Evolutionary conservation across 768 basidiomycete species (phyloP), one percentile per base, ranked within the genome.

Genomic region (Suillus weaverae): DNA sequence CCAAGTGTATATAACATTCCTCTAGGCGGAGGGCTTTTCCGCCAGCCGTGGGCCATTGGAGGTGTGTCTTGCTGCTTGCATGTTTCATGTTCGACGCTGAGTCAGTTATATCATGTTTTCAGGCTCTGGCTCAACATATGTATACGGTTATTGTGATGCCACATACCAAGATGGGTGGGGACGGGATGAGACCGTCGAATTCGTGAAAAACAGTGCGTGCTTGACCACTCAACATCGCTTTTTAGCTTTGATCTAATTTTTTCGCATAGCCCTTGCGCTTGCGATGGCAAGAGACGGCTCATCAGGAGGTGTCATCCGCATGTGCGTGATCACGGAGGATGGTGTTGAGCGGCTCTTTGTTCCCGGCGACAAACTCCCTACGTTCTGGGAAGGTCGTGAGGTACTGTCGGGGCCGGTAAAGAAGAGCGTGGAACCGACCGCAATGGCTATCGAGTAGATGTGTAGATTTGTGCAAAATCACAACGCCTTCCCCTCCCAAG

Each of bases 141-240:
- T 99, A 13, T 99, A 99, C 73, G 97, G 97, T 61, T 99, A 98
- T 80, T 99, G 97, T 71, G 97, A 99, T 76, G 95, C 97, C n/a
- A 98, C 95, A 33, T 99, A 91, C 75, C 80, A 88, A 77, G 96
- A 98, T 35, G 94, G 92, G 18, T 97, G 94, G 95, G 88, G 86
- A 8, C 85, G 85, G 69, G 93, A 95, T 44, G 87, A 98, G 79
- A 97, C 95, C 0, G 80, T 99, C 63, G 83, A 96, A 43, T 99
- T 99, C 73, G 97, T 99, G 65, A 92, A 88, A 81, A 97, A 99
- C 79, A 95, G 97, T 97, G 73, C 64, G 93, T 85, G 54, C 57
- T 48, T 16, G 8, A 18, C 9, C 39, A 10, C 33, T 6, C 32
- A 18, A 4, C 26, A 14, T 64, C n/a, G 22, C 44, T 22, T 51